These are phyloP conservation scores for Acacia acuminata DNA, from an alignment of 306 rosid species.

Conservation along the genomic window DNA sequence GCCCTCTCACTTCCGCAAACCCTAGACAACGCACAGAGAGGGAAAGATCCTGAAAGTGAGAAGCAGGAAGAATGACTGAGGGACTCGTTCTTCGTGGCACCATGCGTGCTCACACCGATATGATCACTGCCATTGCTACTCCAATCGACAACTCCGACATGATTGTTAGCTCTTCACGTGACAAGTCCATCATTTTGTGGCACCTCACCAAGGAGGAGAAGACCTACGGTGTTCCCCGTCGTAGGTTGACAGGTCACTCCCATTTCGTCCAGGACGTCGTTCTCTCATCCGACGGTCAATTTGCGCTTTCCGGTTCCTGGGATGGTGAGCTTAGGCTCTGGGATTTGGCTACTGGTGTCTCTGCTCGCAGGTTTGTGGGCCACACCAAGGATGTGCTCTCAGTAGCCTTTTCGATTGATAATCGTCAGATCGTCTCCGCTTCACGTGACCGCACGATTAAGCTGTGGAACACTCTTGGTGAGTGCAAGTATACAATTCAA, in stretches of 20 bases:
- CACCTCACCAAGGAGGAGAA: slow-evolving; percentile 85
- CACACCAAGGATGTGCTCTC: slow-evolving; percentile 96
- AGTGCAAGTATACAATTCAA: slow-evolving; percentile 91
- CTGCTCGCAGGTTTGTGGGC: slow-evolving; percentile 90
- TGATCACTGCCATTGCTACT: slow-evolving; percentile 90
- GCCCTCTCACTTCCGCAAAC: slow-evolving; percentile 35
- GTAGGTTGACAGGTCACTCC: slow-evolving; percentile 86
- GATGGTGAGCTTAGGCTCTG: slow-evolving; percentile 99
- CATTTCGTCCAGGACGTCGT: slow-evolving; percentile 95
- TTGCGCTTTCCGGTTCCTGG: slow-evolving; percentile 98
- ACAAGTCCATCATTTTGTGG: slow-evolving; percentile 92
- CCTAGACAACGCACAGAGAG: slow-evolving; percentile 31
- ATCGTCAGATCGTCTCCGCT: slow-evolving; percentile 98
- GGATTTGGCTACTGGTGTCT: slow-evolving; percentile 78
- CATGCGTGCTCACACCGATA: slow-evolving; percentile 91
- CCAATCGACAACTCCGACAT: slow-evolving; percentile 94
- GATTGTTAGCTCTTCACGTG: slow-evolving; percentile 89
- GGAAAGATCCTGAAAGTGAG: neutral
- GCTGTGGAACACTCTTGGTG: slow-evolving; percentile 98
- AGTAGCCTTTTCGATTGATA: slow-evolving; percentile 90
- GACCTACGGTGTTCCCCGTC: slow-evolving; percentile 91
- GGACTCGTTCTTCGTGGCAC: slow-evolving; percentile 85
- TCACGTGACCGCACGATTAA: slow-evolving; percentile 97
- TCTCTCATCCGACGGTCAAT: slow-evolving; percentile 98
- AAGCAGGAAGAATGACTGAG: slow-evolving; percentile 49